Conservation (phyloP, 768 basidiomycete species). For the Lactarius hengduanensis region DNA sequence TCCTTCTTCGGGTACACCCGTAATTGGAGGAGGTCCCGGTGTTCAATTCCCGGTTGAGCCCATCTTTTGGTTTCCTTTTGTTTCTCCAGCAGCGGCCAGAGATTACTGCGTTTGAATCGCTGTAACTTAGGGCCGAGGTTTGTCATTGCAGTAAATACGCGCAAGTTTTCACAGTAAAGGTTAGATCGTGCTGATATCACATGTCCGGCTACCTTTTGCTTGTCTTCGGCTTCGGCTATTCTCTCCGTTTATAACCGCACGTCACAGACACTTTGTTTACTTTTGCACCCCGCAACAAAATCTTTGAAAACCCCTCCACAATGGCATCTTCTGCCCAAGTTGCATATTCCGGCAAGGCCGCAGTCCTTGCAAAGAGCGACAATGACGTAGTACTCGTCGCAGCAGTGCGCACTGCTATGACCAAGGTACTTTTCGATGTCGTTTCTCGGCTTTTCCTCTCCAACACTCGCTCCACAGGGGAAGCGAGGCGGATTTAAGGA, state of each 20-base stretch:
- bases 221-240: background rate
- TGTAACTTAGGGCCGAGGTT: too few species aligned
- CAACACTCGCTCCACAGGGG: constrained; percentile 43
- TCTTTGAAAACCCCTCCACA: background rate
- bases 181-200: constrained; percentile 5
- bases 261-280: background rate
- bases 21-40: constrained; percentile 41
- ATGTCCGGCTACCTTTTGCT: background rate
- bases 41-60: constrained; percentile 45
- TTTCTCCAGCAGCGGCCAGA: background rate
- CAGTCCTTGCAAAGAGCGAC: constrained; percentile 61
- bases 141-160: background rate
- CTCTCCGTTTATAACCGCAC: background rate
- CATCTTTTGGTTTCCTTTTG: constrained; percentile 21
- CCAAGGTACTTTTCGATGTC: constrained; percentile 58
- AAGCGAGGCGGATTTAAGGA: constrained; percentile 92
- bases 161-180: background rate
- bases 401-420: constrained; percentile 88
- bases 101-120: background rate
- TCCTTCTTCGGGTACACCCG: constrained; percentile 35
- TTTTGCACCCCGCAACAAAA: background rate
- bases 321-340: constrained; percentile 32
- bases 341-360: constrained; percentile 27
- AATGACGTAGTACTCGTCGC: constrained; percentile 90
- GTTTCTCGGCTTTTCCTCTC: constrained; percentile 13